These are phyloP conservation scores for Lactifluus echinatus DNA, from an alignment of 768 basidiomycete genomes.

Conservation along the genomic window DNA sequence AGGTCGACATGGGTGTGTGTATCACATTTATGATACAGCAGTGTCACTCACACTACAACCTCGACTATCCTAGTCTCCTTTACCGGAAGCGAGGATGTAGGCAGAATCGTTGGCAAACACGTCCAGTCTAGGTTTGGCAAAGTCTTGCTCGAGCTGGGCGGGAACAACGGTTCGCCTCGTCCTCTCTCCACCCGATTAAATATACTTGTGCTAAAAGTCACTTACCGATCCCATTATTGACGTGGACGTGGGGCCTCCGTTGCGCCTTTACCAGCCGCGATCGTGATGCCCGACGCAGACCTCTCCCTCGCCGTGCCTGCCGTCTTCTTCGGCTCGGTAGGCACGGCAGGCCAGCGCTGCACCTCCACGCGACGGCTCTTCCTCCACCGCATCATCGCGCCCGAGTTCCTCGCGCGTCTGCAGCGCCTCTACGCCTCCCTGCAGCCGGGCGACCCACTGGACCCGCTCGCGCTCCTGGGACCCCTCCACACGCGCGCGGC, in stretches of 20 bases:
- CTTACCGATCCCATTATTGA: too few species aligned
- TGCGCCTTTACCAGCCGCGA: constrained; percentile 60
- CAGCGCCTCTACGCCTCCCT: constrained; percentile 64
- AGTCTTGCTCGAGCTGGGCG: constrained; percentile 83
- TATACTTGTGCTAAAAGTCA: too few species aligned
- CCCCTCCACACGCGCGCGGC: constrained; percentile 73
- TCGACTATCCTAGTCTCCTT: constrained; percentile 61
- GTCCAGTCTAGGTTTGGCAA: constrained; percentile 89
- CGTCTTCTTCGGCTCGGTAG: constrained; percentile 91
- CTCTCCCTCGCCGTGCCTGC: constrained; percentile 81
- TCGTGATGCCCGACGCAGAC: constrained; percentile 92
- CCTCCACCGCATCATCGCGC: constrained; percentile 73
- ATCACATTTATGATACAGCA: not conserved
- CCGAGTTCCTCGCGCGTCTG: constrained; percentile 67
- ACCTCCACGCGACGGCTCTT: constrained; percentile 89
- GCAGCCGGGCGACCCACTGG: constrained; percentile 80
- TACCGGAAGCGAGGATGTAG: constrained; percentile 87
- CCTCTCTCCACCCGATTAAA: not conserved
- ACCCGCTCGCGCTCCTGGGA: constrained; percentile 64
- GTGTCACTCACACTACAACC: not conserved
- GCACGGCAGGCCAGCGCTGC: constrained; percentile 69
- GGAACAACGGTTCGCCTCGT: constrained; percentile 73
- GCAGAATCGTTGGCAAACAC: constrained; percentile 76
- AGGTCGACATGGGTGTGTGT: constrained; percentile 67
- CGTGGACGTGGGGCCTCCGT: not conserved